These are phyloP conservation scores for Zymoseptoria tritici DNA, from an alignment of 2,329 filamentous ascomycete genomes.

Conservation along the genomic window DNA sequence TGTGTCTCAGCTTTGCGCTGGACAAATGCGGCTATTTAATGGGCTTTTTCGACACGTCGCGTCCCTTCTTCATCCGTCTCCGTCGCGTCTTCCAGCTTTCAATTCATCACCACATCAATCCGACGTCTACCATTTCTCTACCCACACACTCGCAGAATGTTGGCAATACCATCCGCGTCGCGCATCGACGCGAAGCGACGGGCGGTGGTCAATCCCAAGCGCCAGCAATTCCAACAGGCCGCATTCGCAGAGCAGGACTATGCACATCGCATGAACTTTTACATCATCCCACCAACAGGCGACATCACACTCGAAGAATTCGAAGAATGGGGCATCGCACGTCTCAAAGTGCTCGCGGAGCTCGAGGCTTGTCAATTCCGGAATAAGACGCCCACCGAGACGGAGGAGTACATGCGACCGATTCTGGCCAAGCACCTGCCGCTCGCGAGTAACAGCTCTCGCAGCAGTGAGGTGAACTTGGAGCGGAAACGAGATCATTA, in stretches of 20 bases:
- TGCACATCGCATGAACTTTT: conserved; percentile 84
- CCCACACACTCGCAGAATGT: conserved; percentile 15
- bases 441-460: conserved; percentile 66
- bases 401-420: conserved; percentile 72
- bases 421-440: conserved; percentile 82
- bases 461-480: conserved; percentile 49
- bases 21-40: background rate
- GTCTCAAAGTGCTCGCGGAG: conserved; percentile 77
- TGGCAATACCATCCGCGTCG: conserved; percentile 22
- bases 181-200: conserved; percentile 63
- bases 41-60: too few species aligned
- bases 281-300: conserved; percentile 75
- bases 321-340: conserved; percentile 96
- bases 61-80: background rate
- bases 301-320: conserved; percentile 97
- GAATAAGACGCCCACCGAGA: conserved; percentile 79
- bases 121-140: background rate
- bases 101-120: background rate
- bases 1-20: background rate
- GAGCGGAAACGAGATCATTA: conserved; percentile 96
- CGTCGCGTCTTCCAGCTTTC: background rate
- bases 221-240: conserved; percentile 75
- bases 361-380: conserved; percentile 93
- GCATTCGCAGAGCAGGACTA: conserved; percentile 73
- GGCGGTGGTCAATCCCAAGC: conserved; percentile 68